Evolutionary conservation across 768 basidiomycete species (phyloP), one percentile per base, ranked within the genome.

Genomic region (Filobasidium wieringae): DNA sequence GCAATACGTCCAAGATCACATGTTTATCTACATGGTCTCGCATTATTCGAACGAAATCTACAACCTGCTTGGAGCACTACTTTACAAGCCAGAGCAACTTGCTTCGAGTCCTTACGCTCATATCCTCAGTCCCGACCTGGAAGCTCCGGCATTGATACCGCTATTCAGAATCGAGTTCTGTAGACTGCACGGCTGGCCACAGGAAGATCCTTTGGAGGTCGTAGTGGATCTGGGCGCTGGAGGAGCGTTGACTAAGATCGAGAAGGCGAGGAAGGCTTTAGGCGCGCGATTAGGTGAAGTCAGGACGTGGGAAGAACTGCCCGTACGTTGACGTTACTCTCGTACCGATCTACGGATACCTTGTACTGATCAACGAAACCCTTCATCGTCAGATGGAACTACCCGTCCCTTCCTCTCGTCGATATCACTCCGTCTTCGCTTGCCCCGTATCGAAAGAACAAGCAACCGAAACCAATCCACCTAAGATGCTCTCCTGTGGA

Each of bases 381-480:
- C 30, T 9, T 24, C 15, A 22, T 53, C 24, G 32, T 2, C 64
- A 97, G 93, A 91, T 99, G 66, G 93, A 96, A 76, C 88, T 97
- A 62, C 88, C 88, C 0, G 71, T 97, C 11, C 81, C 86, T 1
- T 78, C 87, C 1, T 83, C 87, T 63, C 86, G 92, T 67, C 80
- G 90, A 29, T 97, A 92, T 74, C 95, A 99, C 72, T 95, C 92
- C 0, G 86, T 97, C 57, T 97, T 99, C 72, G 84, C 90, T 47
- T 99, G 95, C 73, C 88, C 95, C 0, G 95, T 99, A 22, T 93
- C 90, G 8, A 97, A 96, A 75, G 93, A 97, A 67, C 93, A 95
- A 75, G 84, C 90, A 24, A 92, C 88, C 4, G 86, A 88, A 53
- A 74, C 79, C 58, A 99, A 99, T 71, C 95, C 91, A 8, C 93